phyloP scores from a whole-genome alignment of 2,329 filamentous ascomycete species.

The Fusarium brachygibbosum region DNA sequence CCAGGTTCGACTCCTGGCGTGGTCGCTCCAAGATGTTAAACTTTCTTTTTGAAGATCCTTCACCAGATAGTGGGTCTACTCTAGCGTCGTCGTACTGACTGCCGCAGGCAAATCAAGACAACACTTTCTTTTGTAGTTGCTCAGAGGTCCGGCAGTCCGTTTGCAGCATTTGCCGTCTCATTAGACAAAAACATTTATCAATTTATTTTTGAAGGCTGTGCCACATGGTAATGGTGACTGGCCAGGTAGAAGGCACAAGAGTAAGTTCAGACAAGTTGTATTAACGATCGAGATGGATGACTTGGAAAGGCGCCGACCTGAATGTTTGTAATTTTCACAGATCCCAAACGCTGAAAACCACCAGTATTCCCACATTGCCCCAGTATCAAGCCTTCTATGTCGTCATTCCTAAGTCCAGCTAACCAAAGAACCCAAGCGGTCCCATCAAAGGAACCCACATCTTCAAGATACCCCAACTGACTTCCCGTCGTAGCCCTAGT shows the following conservation, averaged over 20 bases:
- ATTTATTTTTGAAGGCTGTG: too few species aligned
- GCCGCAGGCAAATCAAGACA: too few species aligned
- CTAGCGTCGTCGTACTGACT: too few species aligned
- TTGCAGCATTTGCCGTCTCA: too few species aligned
- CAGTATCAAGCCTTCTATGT: neutral
- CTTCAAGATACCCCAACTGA: neutral
- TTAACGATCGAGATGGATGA: neutral
- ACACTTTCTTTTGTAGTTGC: too few species aligned
- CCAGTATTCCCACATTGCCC: neutral
- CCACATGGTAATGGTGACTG: too few species aligned
- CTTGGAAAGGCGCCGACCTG: neutral
- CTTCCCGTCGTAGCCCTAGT: neutral
- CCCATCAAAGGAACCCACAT: neutral
- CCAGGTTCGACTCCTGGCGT: constrained; percentile 1
- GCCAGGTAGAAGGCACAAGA: too few species aligned
- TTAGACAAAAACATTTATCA: too few species aligned
- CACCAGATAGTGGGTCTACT: too few species aligned
- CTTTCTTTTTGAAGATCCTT: neutral
- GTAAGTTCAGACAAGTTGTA: neutral
- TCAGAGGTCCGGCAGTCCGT: too few species aligned
- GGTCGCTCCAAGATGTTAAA: neutral
- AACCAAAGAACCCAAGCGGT: neutral
- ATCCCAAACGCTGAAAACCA: neutral
- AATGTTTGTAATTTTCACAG: neutral
- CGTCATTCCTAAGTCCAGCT: fast-evolving